These are phyloP conservation scores for Nectriaceae sp. DNA, from an alignment of 2,329 filamentous ascomycete species.

Conservation along the genomic window DNA sequence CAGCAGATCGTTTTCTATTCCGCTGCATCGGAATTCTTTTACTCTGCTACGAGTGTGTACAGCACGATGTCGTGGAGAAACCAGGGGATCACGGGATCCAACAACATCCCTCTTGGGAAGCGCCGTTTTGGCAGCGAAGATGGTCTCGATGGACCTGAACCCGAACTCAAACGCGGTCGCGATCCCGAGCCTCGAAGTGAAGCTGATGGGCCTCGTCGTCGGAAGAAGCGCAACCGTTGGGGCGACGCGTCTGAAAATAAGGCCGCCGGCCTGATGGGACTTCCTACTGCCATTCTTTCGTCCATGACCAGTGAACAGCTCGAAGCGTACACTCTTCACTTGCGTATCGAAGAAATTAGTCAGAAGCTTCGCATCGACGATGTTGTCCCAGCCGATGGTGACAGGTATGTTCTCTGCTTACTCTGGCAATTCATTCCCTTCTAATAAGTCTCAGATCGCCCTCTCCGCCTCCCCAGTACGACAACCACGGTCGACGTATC, in stretches of 20 bases:
- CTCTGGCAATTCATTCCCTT: not conserved
- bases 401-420: constrained; percentile 68
- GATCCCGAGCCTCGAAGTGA: constrained; percentile 78
- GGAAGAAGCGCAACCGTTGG: constrained; percentile 99
- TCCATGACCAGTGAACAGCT: constrained; percentile 99
- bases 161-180: constrained; percentile 80
- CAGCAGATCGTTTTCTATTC: too few relatives aligned
- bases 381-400: constrained; percentile 94
- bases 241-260: constrained; percentile 98
- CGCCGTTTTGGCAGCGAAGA: constrained; percentile 70
- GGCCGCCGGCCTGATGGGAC: constrained; percentile 94
- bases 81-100: constrained; percentile 92
- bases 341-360: constrained; percentile 98
- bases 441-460: constrained; percentile 68
- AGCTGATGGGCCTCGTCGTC: constrained; percentile 77
- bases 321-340: constrained; percentile 92
- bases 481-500: constrained; percentile 98
- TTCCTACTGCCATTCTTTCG: constrained; percentile 93
- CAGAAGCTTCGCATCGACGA: constrained; percentile 99
- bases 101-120: constrained; percentile 93
- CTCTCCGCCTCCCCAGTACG: constrained; percentile 94
- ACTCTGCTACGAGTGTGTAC: too few relatives aligned
- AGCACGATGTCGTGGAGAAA: constrained; percentile 65
- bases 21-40: too few relatives aligned
- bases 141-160: constrained; percentile 35